Base-by-base conservation (phyloP, 192 early-diverging fungal genomes). In the Podila minutissima region DNA sequence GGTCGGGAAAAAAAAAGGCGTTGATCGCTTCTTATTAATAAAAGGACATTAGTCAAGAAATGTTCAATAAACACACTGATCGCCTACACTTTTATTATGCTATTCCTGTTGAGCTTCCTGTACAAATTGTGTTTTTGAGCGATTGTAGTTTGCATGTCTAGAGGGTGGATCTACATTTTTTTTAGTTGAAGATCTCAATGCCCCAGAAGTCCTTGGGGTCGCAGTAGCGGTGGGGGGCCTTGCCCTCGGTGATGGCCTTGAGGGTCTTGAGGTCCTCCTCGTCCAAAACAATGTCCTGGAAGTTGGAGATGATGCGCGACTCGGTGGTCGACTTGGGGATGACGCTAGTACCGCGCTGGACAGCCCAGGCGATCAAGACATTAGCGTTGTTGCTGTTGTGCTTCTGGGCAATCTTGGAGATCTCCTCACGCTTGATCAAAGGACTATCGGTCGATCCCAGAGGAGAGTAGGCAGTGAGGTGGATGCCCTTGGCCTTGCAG, bases 391-490 rank as follows among this genome's bases (percentile, higher is more conserved):
- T 83, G 63, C 83, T 87, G 31, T 83, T 71, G 59, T 94, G 91
- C 38, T 88, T 86, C 67, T 91, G 84, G 17, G 95, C 94, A 67
- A 97, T 88, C 59, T 89, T 82, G 69, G 81, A 67, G 70, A 96
- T 83, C 64, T 69, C 66, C 28, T 73, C 77, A 28, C 55, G 60
- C 66, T 74, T 84, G 69, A 84, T 76, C 53, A 75, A 28, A 26
- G 57, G 66, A 12, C 59, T 63, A 29, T 83, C 59, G 41, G 71
- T 79, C 13, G 78, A 74, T 11, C 96, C 96, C 20, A 97, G 85
- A 32, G 97, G 95, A 57, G 91, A 93, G 88, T 96, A 97, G 4
- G 92, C 96, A 19, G 93, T 92, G 24, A 95, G 63, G 15, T 85
- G 86, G 53, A 98, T 96, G 28, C 86, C 87, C 69, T 95, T 86